phyloP scores from a whole-genome alignment of 768 basidiomycete species.

The Pleurotus citrinopileatus region DNA sequence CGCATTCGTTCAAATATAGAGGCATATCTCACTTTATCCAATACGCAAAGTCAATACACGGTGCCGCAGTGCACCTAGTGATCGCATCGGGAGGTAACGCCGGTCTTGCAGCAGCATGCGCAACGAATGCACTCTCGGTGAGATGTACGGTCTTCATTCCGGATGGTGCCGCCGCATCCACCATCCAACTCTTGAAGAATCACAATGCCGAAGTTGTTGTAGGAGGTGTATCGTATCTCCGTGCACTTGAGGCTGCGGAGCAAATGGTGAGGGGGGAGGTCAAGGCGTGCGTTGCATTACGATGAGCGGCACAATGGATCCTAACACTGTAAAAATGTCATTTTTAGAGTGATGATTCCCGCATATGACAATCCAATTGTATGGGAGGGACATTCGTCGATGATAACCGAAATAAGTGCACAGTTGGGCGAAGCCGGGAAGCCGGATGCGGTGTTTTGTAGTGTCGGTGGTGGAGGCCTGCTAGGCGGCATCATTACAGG shows the following conservation, averaged over 20 bases:
- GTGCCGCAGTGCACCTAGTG: conserved; percentile 55
- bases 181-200: conserved; percentile 45
- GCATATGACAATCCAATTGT: conserved; percentile 67
- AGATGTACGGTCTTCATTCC: conserved; percentile 71
- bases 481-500: conserved; percentile 69
- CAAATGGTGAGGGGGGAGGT: conserved; percentile 39
- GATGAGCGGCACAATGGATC: background rate
- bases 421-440: conserved; percentile 42
- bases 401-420: conserved; percentile 58
- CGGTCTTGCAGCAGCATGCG: conserved; percentile 68
- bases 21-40: conserved; percentile 65
- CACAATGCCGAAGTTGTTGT: conserved; percentile 59
- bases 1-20: conserved; percentile 75
- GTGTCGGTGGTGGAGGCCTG: conserved; percentile 74
- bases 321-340: background rate
- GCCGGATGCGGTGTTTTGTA: conserved; percentile 75
- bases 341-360: conserved; percentile 58
- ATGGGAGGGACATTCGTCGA: conserved; percentile 79
- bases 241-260: conserved; percentile 52
- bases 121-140: conserved; percentile 50
- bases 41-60: conserved; percentile 45
- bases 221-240: conserved; percentile 55
- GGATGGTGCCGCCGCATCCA: conserved; percentile 43
- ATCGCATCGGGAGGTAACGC: conserved; percentile 82
- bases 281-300: conserved; percentile 45